Percentiles rank a stretch among this genome's conserved stretches.
These are phyloP conservation scores for Ilyonectria robusta DNA, from an alignment of 2,329 filamentous ascomycete species.

Conservation along the genomic window DNA sequence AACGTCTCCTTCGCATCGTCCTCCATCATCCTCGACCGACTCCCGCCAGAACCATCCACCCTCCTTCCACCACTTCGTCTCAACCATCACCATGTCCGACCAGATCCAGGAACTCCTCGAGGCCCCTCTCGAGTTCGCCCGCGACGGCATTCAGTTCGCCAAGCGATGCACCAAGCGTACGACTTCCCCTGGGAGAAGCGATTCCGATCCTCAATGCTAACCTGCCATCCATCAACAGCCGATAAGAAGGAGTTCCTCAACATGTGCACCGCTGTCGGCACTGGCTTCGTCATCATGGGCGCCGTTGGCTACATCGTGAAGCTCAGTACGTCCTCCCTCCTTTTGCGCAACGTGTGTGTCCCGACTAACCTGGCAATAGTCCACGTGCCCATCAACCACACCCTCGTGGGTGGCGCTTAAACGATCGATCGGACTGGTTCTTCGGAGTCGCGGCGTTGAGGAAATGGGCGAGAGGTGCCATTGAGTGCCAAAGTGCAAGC, in stretches of 20 bases:
- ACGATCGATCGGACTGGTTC: conserved; percentile 10
- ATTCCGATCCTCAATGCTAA: conserved; percentile 17
- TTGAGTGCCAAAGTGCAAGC: not conserved
- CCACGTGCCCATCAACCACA: conserved; percentile 79
- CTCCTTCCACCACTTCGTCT: not conserved
- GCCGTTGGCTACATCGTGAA: conserved; percentile 80
- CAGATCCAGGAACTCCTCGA: conserved; percentile 80
- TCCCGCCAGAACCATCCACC: not conserved
- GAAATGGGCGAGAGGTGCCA: not conserved
- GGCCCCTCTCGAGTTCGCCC: conserved; percentile 75
- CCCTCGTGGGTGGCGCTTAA: conserved; percentile 77
- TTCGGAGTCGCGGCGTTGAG: not conserved
- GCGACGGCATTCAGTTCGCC: conserved; percentile 73
- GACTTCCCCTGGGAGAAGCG: conserved; percentile 44
- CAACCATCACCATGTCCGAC: conserved; percentile 67
- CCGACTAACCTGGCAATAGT: conserved; percentile 57
- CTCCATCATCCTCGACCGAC: not conserved
- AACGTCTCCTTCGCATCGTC: not conserved
- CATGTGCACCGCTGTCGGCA: conserved; percentile 72
- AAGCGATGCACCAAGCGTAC: conserved; percentile 74
- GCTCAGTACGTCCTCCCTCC: conserved; percentile 66
- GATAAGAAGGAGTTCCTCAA: conserved; percentile 61
- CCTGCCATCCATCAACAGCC: conserved; percentile 43
- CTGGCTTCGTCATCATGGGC: conserved; percentile 80
- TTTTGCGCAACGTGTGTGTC: not conserved